Base-by-base conservation (phyloP, 331 rosid genomes). In the Stylosanthes scabra region DNA sequence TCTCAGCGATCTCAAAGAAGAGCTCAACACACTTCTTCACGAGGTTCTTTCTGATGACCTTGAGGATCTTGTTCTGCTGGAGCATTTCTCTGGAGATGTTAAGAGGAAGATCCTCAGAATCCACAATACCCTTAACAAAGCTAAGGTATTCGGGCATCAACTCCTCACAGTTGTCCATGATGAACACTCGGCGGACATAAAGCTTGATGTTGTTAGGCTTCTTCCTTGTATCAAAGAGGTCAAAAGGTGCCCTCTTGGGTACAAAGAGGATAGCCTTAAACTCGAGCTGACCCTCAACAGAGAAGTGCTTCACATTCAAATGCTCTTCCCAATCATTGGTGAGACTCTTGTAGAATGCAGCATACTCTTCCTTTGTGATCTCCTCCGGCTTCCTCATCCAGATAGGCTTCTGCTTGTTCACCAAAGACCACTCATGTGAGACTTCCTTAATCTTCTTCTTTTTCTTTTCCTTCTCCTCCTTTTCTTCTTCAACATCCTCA, bases 331-430 rank as follows among this genome's bases (percentile, higher is more conserved):
- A 90, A 27, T 90, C 96, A 45, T 90, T 90, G 25, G 96, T 90
- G 15, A 90, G 91, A 75, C 93, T 88, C 84, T 88, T 90, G 27
- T 90, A 90, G 56, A 90, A 90, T 0, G 96, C 96, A 70, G 96
- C 78, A 74, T 90, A 90, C 68, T 90, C 96, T 11, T 90, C 93
- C 72, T 90, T 88, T 1, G 80, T 72, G 29, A 90, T 90, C 74
- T 90, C 93, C 59, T 90, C 96, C 0, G 96, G 86, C 86, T 90
- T 90, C 88, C 96, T 88, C 93, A 90, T 86, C 96, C 96, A 88
- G 64, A 86, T 90, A 7, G 96, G 96, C 75, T 90, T 90, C 47
- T 90, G 93, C 76, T 90, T 90, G 93, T 90, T 90, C 49, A 90
- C 90, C 90, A 90, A 42, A 0, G 88, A 83, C 96, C 96, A 90